Evolutionary conservation across 2,329 filamentous ascomycete genomes (phyloP).

Genomic region (Metarhizium sp.): DNA sequence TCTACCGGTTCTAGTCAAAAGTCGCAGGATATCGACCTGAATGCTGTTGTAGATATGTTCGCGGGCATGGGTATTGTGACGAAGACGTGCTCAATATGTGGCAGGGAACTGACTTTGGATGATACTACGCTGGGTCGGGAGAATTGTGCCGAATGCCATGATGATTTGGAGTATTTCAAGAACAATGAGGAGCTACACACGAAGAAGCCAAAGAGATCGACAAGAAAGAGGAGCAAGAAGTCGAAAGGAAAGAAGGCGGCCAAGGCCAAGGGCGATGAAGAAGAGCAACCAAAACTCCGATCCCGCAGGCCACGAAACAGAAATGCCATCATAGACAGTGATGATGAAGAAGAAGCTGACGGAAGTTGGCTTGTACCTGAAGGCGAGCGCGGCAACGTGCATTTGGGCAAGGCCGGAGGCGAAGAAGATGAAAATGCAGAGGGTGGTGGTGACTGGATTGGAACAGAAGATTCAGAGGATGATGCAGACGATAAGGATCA

Average conservation of each 20-base stretch:
- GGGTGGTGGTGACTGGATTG: conserved; percentile 72
- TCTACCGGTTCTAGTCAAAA: conserved; percentile 50
- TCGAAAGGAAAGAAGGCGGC: conserved; percentile 24
- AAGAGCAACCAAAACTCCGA: conserved; percentile 10
- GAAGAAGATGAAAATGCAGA: conserved; percentile 83
- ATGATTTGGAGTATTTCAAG: conserved; percentile 59
- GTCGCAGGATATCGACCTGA: conserved; percentile 55
- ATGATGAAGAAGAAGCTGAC: conserved; percentile 60
- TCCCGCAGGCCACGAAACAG: conserved; percentile 33
- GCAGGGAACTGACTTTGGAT: conserved; percentile 52
- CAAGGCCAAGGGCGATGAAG: conserved; percentile 10
- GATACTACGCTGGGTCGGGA: conserved; percentile 30
- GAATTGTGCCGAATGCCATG: conserved; percentile 64
- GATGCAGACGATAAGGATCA: conserved; percentile 45
- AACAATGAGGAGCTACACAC: conserved; percentile 31
- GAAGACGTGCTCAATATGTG: conserved; percentile 78
- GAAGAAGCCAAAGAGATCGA: conserved; percentile 28
- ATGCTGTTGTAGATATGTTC: conserved; percentile 78
- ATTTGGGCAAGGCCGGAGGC: conserved; percentile 71
- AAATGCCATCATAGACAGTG: conserved; percentile 55
- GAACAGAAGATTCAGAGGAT: conserved; percentile 56
- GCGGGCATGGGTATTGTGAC: conserved; percentile 70
- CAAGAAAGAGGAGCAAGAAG: conserved; percentile 11
- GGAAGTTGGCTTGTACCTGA: conserved; percentile 74
- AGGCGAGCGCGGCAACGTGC: conserved; percentile 47